Percentiles rank a stretch among this genome's conserved stretches.
These are phyloP conservation scores for Quercus tomentella DNA, from an alignment of 331 rosid genomes.

Conservation along the genomic window DNA sequence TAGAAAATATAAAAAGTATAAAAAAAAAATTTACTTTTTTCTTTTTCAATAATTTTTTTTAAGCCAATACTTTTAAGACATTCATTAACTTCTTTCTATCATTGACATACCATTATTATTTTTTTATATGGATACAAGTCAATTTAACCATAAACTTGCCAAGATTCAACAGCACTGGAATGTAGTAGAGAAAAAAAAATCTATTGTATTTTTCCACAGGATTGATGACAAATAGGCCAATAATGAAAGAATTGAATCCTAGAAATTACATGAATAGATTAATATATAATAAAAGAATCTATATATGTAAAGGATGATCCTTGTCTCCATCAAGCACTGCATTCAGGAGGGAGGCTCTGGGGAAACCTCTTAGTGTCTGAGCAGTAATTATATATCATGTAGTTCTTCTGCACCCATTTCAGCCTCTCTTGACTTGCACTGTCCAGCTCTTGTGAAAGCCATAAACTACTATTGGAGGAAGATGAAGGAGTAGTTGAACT, in stretches of 20 bases:
- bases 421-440: conserved; percentile 21
- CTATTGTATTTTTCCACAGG: neutral
- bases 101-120: too few relatives aligned
- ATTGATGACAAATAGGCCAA: conserved; percentile 7
- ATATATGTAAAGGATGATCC: neutral
- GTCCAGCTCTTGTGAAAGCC: conserved; percentile 38
- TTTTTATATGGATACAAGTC: too few relatives aligned
- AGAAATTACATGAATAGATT: conserved; percentile 1
- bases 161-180: neutral
- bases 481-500: neutral
- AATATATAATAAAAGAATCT: neutral
- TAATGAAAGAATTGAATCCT: conserved; percentile 34
- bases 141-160: too few relatives aligned
- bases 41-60: too few relatives aligned
- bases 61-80: too few relatives aligned
- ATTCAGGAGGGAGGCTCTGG: conserved; percentile 42
- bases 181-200: neutral
- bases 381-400: conserved; percentile 57
- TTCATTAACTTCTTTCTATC: too few relatives aligned
- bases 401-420: conserved; percentile 47
- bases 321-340: neutral
- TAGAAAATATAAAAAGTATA: too few relatives aligned
- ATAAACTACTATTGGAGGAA: neutral
- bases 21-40: too few relatives aligned
- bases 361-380: conserved; percentile 40